Evolutionary conservation across 495 filamentous ascomycete genomes (phyloP), one percentile per base, ranked within the genome.

Genomic region (Penicillium riverlandense): DNA sequence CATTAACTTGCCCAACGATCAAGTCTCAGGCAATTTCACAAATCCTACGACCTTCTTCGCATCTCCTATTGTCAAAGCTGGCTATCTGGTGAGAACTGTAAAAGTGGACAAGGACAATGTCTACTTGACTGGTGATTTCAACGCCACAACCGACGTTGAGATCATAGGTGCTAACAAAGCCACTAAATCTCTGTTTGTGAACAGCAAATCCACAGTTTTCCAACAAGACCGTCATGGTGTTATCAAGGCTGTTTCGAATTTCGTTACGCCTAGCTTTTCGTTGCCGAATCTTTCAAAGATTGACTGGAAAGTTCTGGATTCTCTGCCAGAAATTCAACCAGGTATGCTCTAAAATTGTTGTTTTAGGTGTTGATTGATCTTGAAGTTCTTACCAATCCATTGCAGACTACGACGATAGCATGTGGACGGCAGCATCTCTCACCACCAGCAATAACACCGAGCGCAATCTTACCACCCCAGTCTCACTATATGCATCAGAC

Each of bases 51-150:
- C 63, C 12, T 67, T 22, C 22, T 22, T 22, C 4, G 6, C 65
- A 0, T 72, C 77, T 0, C 62, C 86, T 3, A 84, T 90, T 44
- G 69, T 88, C 45, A 75, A 83, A 44, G 86, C 82, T 0, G 81
- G 83, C 6, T 89, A 90, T 53, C 80, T 91, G n/a, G 69, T 90
- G 28, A 78, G 86, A 11, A 78, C 69, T 8, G 83, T 79, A 1
- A 66, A 66, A 7, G 44, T 85, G 6, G 29, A 70, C 15, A 72
- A 73, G 9, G 54, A 45, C 7, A 66, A 69, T 10, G 61, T 88
- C 4, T 63, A 78, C 33, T 58, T 91, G 13, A 75, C 75, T 27
- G 86, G 80, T 8, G 86, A 91, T 53, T 72, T 88, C 59, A 89
- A 90, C 51, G 65, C 71, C 6, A 85, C 84, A 1, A 82, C 82